Conservation (phyloP, 2,329 filamentous ascomycete species). For the Metarhizium humberi region DNA sequence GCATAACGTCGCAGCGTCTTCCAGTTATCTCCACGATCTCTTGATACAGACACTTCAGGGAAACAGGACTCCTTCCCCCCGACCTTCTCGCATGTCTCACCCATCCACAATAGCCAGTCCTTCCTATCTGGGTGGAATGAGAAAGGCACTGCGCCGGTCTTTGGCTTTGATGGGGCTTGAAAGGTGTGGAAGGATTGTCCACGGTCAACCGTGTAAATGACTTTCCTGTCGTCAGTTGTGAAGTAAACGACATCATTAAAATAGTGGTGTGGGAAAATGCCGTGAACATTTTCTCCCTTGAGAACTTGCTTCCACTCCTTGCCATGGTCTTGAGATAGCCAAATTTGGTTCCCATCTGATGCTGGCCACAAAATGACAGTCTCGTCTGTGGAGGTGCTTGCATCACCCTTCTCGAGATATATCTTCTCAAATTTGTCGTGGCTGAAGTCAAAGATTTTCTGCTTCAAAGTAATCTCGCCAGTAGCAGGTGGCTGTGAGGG, state of each 20-base stretch:
- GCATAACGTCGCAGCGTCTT: conserved; percentile 64
- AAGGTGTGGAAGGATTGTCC: conserved; percentile 68
- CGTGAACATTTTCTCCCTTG: conserved; percentile 57
- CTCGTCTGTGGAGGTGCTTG: conserved; percentile 59
- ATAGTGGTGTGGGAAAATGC: conserved; percentile 69
- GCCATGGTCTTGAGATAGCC: conserved; percentile 75
- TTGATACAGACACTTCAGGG: conserved; percentile 64
- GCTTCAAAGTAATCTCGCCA: conserved; percentile 55
- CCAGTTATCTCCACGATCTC: conserved; percentile 76
- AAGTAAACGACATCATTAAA: conserved; percentile 84
- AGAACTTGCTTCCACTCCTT: conserved; percentile 72
- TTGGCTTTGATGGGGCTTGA: conserved; percentile 50
- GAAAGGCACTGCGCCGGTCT: conserved; percentile 35
- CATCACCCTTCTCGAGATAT: conserved; percentile 72
- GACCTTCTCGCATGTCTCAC: conserved; percentile 55
- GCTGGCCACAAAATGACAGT: conserved; percentile 51
- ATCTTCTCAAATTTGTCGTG: conserved; percentile 43
- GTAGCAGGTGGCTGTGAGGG: conserved; percentile 42
- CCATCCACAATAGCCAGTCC: conserved; percentile 90
- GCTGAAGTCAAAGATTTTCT: conserved; percentile 53
- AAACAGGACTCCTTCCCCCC: conserved; percentile 52
- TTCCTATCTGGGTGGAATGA: conserved; percentile 77
- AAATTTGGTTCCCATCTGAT: conserved; percentile 49
- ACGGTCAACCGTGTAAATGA: conserved; percentile 76
- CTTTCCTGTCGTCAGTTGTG: conserved; percentile 54